Base-by-base conservation (phyloP, 176 grass and related monocot genomes). In the Alopecurus myosuroides region DNA sequence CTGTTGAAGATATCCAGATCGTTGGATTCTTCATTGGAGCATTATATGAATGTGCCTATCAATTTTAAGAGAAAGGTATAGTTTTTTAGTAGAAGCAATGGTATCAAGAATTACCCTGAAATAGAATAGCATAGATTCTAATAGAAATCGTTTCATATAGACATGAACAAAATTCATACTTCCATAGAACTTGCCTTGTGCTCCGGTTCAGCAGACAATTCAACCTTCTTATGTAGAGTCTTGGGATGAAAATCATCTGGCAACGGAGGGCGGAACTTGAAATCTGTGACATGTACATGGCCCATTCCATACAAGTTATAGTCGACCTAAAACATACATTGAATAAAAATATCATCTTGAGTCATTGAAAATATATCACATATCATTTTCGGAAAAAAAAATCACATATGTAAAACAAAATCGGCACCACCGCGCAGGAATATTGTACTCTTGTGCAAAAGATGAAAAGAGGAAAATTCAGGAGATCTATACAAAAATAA, bases 241-340 rank as follows among this genome's bases (percentile, higher is more conserved):
- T 88, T 88, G 25, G 81, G 79, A 65, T 62, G 34, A 90, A 95
- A 95, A 85, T 79, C 67, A 87, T 90, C 91, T 63, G 96, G 96
- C 74, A 98, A 73, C 56, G 91, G 96, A 88, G 80, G 77, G 64
- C 93, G 89, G 78, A 98, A 98, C 45, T 93, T 95, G 79, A 98
- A 82, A 56, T 90, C 88, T 92, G 91, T 92, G n/a, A 88, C 91
- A 85, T 95, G 96, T 94, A 95, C 84, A 87, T 95, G 87, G 68
- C 93, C 79, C 96, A 98, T 98, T 85, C 96, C 96, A 93, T 92
- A 95, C 79, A 98, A 95, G 89, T 98, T 98, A 77, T 92, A 93
- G 83, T 98, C 96, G 37, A 98, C 77, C 95, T 98, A 82, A 75
- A 88, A 79, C 50, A 79, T 57, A 81, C 86, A 85, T 85, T 66